Conservation (phyloP, 192 early-diverging fungal genomes). For the Podila clonocystis region DNA sequence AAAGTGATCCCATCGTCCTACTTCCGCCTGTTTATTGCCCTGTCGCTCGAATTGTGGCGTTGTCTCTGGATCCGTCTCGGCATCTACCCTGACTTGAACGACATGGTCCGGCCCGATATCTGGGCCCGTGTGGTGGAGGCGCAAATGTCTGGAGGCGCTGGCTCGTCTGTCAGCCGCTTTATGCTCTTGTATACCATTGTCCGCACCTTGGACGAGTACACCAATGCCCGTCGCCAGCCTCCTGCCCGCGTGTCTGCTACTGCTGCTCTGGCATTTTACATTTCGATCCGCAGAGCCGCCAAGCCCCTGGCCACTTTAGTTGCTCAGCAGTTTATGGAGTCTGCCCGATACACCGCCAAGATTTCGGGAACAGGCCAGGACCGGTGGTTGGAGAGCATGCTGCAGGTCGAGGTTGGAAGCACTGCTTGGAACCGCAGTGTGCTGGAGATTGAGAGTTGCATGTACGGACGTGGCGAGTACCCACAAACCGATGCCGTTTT, state of each 20-base stretch:
- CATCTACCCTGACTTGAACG: conserved; percentile 46
- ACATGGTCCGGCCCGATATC: conserved; percentile 51
- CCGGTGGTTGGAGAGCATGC: conserved; percentile 48
- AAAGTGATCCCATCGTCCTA: conserved; percentile 44
- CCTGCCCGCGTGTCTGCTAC: conserved; percentile 51
- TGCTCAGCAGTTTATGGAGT: conserved; percentile 52
- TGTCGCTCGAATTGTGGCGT: conserved; percentile 40
- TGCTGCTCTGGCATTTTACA: conserved; percentile 42
- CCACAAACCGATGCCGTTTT: conserved; percentile 43
- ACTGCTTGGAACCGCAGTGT: conserved; percentile 38
- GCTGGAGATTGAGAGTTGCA: conserved; percentile 41
- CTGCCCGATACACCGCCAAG: conserved; percentile 48
- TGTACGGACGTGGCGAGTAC: conserved; percentile 44
- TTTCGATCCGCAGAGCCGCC: conserved; percentile 32
- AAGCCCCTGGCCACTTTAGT: conserved; percentile 43
- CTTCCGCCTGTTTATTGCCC: conserved; percentile 31
- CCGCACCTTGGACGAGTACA: conserved; percentile 47
- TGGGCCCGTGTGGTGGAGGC: conserved; percentile 48
- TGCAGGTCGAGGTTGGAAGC: conserved; percentile 49
- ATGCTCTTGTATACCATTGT: conserved; percentile 48
- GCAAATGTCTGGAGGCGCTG: conserved; percentile 47
- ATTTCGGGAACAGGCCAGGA: conserved; percentile 37
- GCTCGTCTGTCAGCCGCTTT: conserved; percentile 34
- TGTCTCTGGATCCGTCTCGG: conserved; percentile 50
- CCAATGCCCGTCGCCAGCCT: conserved; percentile 45